These are phyloP conservation scores for Flaveria bidentis DNA, from an alignment of 129 eudicot species.

Conservation along the genomic window DNA sequence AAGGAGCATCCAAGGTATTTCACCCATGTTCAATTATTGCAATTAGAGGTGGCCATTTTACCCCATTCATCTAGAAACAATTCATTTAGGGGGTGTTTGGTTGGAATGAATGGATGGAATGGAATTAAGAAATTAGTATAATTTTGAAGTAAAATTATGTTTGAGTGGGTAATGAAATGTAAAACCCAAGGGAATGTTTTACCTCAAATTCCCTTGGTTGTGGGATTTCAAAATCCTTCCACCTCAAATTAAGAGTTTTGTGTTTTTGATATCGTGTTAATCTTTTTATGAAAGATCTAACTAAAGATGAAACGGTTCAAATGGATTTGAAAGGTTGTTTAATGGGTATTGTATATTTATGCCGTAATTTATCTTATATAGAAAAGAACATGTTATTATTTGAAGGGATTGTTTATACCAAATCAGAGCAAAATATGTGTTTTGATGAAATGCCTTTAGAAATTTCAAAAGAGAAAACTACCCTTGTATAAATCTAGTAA, in stretches of 20 bases:
- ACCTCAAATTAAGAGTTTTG: too few species aligned
- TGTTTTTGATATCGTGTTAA: background rate
- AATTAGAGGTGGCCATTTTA: background rate
- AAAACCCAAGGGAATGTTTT: too few species aligned
- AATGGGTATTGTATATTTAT: background rate
- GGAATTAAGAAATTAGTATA: too few species aligned
- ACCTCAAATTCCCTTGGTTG: too few species aligned
- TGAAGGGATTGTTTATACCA: background rate
- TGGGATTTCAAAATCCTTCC: too few species aligned
- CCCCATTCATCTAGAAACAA: background rate
- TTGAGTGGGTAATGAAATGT: too few species aligned
- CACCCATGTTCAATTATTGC: background rate
- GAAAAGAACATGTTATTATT: background rate
- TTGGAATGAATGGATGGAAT: too few species aligned
- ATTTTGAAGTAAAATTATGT: too few species aligned
- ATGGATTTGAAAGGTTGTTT: background rate
- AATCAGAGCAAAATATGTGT: background rate
- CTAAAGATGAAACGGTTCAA: background rate
- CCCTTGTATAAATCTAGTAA: background rate
- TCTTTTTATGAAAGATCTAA: background rate
- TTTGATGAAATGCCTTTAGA: background rate
- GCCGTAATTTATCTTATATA: background rate
- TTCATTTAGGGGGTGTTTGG: background rate
- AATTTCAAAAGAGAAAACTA: background rate
- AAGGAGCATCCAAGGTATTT: conserved; percentile 95